phyloP scores from a whole-genome alignment of 73 alveolate species.

The Stentor roeselii region DNA sequence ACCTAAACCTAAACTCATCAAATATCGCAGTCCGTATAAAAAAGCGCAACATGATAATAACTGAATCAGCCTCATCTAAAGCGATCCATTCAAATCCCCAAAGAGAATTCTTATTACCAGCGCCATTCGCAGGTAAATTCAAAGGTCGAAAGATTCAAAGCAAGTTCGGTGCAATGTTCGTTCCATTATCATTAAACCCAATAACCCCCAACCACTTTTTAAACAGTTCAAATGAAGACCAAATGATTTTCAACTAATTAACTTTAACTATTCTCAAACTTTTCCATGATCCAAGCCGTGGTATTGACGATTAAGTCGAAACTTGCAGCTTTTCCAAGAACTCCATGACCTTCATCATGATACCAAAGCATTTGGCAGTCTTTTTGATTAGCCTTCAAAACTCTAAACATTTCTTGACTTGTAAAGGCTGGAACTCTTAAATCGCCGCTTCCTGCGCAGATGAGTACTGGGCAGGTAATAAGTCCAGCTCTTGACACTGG shows the following conservation, averaged over 20 bases:
- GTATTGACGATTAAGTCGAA: slow-evolving; percentile 32
- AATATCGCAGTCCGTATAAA: background rate
- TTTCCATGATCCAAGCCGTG: slow-evolving; percentile 35
- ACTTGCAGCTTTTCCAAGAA: slow-evolving; percentile 34
- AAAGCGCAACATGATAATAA: background rate
- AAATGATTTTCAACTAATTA: too few relatives aligned
- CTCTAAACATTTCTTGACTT: slow-evolving; percentile 32
- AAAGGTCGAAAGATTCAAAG: background rate
- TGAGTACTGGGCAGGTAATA: slow-evolving; percentile 39
- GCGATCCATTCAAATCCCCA: background rate
- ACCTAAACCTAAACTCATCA: background rate
- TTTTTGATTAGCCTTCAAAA: slow-evolving; percentile 36
- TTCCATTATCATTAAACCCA: background rate
- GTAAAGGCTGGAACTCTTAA: slow-evolving; percentile 45
- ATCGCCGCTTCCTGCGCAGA: slow-evolving; percentile 41
- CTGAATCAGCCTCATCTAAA: background rate
- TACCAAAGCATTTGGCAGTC: slow-evolving; percentile 39
- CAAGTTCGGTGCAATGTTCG: background rate
- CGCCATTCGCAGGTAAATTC: background rate
- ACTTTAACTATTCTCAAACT: too few relatives aligned
- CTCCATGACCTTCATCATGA: slow-evolving; percentile 55
- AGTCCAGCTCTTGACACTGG: slow-evolving; percentile 41
- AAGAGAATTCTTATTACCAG: too few relatives aligned
- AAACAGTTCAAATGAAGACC: too few relatives aligned
- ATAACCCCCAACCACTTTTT: background rate